Conservation (phyloP, 768 basidiomycete genomes). For the Lentinus tigrinus region DNA sequence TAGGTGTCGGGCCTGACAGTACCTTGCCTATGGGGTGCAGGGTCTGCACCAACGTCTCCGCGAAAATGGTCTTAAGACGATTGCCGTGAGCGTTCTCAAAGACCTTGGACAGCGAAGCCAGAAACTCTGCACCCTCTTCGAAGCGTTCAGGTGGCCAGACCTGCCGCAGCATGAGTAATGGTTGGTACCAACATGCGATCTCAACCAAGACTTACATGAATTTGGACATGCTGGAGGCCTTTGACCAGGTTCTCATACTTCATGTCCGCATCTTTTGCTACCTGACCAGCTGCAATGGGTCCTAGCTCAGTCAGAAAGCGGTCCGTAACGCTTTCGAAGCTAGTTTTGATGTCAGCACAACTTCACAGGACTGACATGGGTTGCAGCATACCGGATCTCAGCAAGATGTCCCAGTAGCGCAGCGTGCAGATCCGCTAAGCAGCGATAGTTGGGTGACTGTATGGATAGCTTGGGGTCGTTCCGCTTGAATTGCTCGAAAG, state of each 20-base stretch:
- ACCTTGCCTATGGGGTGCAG: constrained; percentile 91
- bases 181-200: neutral
- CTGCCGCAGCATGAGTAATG: constrained; percentile 33
- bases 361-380: neutral
- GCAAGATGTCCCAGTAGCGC: constrained; percentile 83
- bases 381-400: constrained; percentile 61
- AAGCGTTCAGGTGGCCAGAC: constrained; percentile 94
- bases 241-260: constrained; percentile 84
- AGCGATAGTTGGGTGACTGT: constrained; percentile 72
- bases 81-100: constrained; percentile 84
- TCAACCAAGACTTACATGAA: constrained; percentile 52
- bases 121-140: constrained; percentile 89
- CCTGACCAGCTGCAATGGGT: constrained; percentile 71
- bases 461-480: constrained; percentile 67
- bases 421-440: constrained; percentile 82
- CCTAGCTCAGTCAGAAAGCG: constrained; percentile 79
- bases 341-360: constrained; percentile 24
- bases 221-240: constrained; percentile 77
- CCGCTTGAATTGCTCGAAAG: constrained; percentile 79
- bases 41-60: constrained; percentile 73
- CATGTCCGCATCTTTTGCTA: constrained; percentile 77
- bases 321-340: constrained; percentile 92
- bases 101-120: constrained; percentile 79
- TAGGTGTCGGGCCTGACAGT: neutral
- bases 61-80: constrained; percentile 80